Percentiles rank a stretch among this genome's conserved stretches.
phyloP scores from a whole-genome alignment of 2,329 filamentous ascomycete genomes.

The Colletotrichum sansevieriae region DNA sequence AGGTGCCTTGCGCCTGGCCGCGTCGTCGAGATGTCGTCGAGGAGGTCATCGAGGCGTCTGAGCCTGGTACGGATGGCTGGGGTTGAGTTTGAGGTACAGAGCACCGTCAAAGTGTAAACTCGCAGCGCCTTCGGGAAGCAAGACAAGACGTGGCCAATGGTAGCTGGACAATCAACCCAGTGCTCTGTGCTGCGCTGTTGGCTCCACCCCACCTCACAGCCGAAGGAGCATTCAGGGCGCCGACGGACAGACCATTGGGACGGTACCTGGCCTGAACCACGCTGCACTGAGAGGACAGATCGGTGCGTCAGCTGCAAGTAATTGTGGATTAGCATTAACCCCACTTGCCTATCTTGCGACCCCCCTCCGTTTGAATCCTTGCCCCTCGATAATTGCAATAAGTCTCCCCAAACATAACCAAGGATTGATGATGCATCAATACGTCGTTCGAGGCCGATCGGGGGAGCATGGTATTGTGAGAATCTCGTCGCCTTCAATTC shows the following conservation, averaged over 20 bases:
- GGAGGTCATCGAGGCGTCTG: conserved; percentile 54
- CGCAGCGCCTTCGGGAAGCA: conserved; percentile 11
- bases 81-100: conserved; percentile 9
- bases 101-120: conserved; percentile 10
- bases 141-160: conserved; percentile 23
- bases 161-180: conserved; percentile 10
- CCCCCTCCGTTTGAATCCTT: neutral
- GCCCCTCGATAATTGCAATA: neutral
- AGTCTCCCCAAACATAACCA: no score
- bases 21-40: conserved; percentile 60
- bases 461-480: neutral
- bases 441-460: neutral
- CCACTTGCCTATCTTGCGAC: neutral
- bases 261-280: no score
- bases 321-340: neutral
- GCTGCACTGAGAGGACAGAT: conserved; percentile 1
- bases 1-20: conserved; percentile 42
- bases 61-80: conserved; percentile 13
- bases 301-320: neutral
- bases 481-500: conserved; percentile 35
- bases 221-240: no score
- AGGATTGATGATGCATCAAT: neutral
- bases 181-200: no score
- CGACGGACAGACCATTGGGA: no score
- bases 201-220: no score